Base-by-base conservation (phyloP, 192 early-diverging fungal genomes). In the Fimicolochytrium jonesii region DNA sequence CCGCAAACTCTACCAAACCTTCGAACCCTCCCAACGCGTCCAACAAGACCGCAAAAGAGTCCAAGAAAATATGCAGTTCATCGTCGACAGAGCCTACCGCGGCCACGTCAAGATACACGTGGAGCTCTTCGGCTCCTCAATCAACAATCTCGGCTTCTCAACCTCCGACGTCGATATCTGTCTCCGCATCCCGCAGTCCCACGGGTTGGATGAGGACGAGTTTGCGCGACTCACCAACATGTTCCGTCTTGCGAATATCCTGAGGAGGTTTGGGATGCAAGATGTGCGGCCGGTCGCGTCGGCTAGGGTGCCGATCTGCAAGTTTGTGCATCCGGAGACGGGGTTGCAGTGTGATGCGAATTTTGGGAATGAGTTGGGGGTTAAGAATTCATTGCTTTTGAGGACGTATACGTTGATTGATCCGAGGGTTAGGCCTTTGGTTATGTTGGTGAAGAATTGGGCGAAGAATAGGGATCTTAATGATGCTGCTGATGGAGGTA, bases 371-470 rank as follows among this genome's bases (percentile, higher is more conserved):
- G 34, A 57, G 39, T 53, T 81, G 2, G 78, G 78, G 11, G 68
- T 75, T 4, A 31, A 67, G 44, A 81, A 81, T 52, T 77, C 75
- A 34, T 6, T 33, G 17, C 43, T 81, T 48, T 34, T 81, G 13
- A 7, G 32, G 15, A 58, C 68, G 29, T 81, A 81, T 32, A 66
- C 71, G 15, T 13, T 26, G 30, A 6, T 77, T 28, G 73, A 77
- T 60, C 70, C 64, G 10, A 34, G 69, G 32, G 47, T 77, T 35
- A 41, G 62, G 32, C 70, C 70, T n/a, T 35, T 81, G 37, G 73
- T 81, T 59, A 59, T 77, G 57, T 43, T 81, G 29, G 41, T 81
- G 22, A 81, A 81, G 37, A 22, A 59, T 23, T 81, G 71, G 71
- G 75, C 78, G 5, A 70, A 56, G 37, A 56, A 29, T 32, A 31